Conservation (phyloP, 163 green algal species). For the Scenedesmus sp. region DNA sequence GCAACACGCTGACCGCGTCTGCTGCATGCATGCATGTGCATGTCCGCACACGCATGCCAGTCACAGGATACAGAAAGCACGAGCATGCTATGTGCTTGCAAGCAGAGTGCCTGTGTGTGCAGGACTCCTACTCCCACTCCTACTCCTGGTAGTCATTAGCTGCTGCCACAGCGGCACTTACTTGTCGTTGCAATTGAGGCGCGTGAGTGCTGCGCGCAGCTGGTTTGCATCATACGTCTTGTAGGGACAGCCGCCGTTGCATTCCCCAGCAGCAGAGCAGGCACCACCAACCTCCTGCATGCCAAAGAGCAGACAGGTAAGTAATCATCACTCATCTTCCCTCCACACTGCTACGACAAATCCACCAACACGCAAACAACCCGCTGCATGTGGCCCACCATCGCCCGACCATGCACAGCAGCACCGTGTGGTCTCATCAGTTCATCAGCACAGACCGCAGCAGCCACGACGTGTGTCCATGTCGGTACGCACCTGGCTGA, state of each 20-base stretch:
- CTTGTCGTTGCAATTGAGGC: conserved; percentile 58
- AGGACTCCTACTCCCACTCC: too few species aligned
- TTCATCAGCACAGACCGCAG: background rate
- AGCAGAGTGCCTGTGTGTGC: background rate
- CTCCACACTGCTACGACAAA: background rate
- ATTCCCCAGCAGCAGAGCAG: conserved; percentile 42
- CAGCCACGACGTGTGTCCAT: background rate
- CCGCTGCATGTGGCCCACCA: background rate
- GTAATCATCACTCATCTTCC: background rate
- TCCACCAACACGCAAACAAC: too few species aligned
- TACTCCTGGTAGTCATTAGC: too few species aligned
- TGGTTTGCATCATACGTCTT: conserved; percentile 67
- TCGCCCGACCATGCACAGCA: background rate
- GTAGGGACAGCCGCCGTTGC: conserved; percentile 58
- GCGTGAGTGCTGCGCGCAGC: conserved; percentile 73
- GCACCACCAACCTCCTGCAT: conserved; percentile 41
- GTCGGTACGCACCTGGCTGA: conserved; percentile 5
- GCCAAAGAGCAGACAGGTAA: background rate
- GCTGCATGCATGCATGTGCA: background rate
- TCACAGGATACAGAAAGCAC: too few species aligned
- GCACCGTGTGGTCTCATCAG: background rate
- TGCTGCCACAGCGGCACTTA: background rate
- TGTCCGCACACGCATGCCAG: background rate
- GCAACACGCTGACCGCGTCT: background rate
- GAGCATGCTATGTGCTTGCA: background rate